phyloP scores from a whole-genome alignment of 257 asterid genomes.

The Jacaranda mimosifolia region DNA sequence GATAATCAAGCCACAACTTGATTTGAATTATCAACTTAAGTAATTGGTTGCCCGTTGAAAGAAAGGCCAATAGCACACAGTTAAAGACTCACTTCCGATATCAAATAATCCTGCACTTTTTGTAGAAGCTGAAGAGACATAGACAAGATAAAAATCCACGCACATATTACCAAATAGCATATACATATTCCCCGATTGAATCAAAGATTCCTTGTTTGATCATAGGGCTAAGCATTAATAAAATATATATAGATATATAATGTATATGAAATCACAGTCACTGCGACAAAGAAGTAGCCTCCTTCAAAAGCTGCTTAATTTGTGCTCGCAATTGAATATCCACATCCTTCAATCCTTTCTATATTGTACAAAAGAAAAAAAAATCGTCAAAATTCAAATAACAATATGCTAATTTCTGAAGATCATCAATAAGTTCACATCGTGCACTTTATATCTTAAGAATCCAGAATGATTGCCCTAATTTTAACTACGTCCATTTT shows the following conservation, averaged over 20 bases:
- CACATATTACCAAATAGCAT: background rate
- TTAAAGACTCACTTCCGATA: background rate
- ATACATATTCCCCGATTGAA: background rate
- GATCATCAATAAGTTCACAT: background rate
- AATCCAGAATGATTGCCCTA: no score
- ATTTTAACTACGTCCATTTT: no score
- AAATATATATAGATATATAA: background rate
- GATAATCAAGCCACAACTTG: background rate
- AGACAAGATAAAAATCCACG: background rate
- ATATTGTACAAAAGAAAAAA: background rate
- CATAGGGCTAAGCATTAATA: background rate
- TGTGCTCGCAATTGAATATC: constrained; percentile 66
- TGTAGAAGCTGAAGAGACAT: background rate
- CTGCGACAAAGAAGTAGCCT: constrained; percentile 74
- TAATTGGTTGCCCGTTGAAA: background rate
- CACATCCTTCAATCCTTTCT: constrained; percentile 60
- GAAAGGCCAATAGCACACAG: background rate
- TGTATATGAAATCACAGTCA: no score
- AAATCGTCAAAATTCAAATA: background rate
- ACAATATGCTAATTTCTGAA: constrained; percentile 2
- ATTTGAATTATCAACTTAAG: background rate
- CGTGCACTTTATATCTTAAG: background rate
- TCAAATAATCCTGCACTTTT: background rate
- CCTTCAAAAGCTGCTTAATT: constrained; percentile 77
- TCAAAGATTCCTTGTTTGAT: background rate